phyloP scores from a whole-genome alignment of 2,329 filamentous ascomycete species.

The Talaromyces sp. region DNA sequence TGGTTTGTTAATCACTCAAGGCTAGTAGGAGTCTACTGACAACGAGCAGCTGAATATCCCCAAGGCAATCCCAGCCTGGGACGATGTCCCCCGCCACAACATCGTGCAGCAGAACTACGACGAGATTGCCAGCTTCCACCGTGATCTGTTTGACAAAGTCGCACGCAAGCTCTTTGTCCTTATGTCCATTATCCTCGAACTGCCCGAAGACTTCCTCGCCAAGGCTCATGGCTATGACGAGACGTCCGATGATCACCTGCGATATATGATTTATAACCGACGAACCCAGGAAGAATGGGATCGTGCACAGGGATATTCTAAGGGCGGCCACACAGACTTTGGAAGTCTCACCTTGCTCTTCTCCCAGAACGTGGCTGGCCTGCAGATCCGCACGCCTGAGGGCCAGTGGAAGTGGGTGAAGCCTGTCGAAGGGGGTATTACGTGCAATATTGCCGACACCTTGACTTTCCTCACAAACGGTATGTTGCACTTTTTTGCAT shows the following conservation, averaged over 20 bases:
- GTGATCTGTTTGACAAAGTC: slow-evolving; percentile 24
- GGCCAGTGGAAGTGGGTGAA: slow-evolving; percentile 46
- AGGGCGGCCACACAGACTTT: slow-evolving; percentile 48
- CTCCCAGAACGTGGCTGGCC: slow-evolving; percentile 51
- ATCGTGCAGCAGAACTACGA: slow-evolving; percentile 20
- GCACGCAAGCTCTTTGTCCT: slow-evolving; percentile 17
- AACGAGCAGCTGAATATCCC: slow-evolving; percentile 24
- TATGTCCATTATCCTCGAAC: slow-evolving; percentile 46
- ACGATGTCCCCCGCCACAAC: slow-evolving; percentile 23
- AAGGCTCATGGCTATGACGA: slow-evolving; percentile 53
- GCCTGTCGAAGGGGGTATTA: slow-evolving; percentile 43
- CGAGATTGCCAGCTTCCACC: slow-evolving; percentile 22
- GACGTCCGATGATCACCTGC: slow-evolving; percentile 53
- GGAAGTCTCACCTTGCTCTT: slow-evolving; percentile 54
- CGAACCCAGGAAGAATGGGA: slow-evolving; percentile 45
- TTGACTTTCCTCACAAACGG: slow-evolving; percentile 41
- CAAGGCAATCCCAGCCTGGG: slow-evolving; percentile 23
- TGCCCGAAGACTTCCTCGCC: slow-evolving; percentile 53
- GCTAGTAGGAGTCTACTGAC: not conserved
- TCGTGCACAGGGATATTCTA: slow-evolving; percentile 31
- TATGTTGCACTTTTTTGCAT: slow-evolving; percentile 5
- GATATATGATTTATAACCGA: slow-evolving; percentile 55
- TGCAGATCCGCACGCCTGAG: slow-evolving; percentile 47
- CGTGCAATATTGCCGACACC: slow-evolving; percentile 48
- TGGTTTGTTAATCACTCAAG: slow-evolving; percentile 16